Percentiles rank a stretch among this genome's conserved stretches.
Conservation (phyloP, 2,329 filamentous ascomycete genomes). For the Tolypocladium sp. region DNA sequence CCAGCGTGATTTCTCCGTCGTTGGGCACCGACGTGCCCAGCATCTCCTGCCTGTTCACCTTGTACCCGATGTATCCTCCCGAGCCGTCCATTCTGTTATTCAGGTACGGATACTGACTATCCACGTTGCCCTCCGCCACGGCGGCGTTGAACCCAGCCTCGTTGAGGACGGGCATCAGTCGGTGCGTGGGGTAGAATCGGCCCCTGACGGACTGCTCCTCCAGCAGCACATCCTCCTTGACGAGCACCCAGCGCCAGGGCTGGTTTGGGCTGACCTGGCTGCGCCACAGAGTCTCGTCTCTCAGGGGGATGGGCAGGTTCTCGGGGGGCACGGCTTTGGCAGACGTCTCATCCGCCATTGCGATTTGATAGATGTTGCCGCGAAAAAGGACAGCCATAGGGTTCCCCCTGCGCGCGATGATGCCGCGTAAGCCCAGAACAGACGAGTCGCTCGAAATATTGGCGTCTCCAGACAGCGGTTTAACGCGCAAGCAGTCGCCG, state of each 20-base stretch:
- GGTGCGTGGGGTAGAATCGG: slow-evolving; percentile 49
- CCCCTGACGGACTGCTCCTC: slow-evolving; percentile 40
- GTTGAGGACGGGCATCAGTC: slow-evolving; percentile 41
- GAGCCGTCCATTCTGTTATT: slow-evolving; percentile 42
- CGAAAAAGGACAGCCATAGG: slow-evolving; percentile 29
- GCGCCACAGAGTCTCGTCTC: slow-evolving; percentile 30
- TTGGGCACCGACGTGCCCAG: slow-evolving; percentile 31
- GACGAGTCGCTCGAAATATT: slow-evolving; percentile 19
- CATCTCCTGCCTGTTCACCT: slow-evolving; percentile 30
- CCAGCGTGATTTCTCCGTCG: slow-evolving; percentile 22
- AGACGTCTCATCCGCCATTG: slow-evolving; percentile 14
- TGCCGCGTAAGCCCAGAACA: slow-evolving; percentile 29
- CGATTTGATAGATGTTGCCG: slow-evolving; percentile 28
- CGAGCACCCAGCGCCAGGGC: slow-evolving; percentile 29
- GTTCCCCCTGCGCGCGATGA: slow-evolving; percentile 25
- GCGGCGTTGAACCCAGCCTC: slow-evolving; percentile 26
- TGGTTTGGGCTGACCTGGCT: slow-evolving; percentile 20
- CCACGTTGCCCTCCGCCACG: slow-evolving; percentile 27
- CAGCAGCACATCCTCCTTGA: slow-evolving; percentile 35
- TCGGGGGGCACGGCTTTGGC: slow-evolving; percentile 23
- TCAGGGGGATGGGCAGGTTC: slow-evolving; percentile 29
- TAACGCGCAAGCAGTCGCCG: slow-evolving; percentile 39
- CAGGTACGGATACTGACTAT: slow-evolving; percentile 37
- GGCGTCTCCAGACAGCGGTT: slow-evolving; percentile 27
- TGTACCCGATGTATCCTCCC: slow-evolving; percentile 30